phyloP scores from a whole-genome alignment of 192 early-diverging fungal species.

The Backusella macrospora region DNA sequence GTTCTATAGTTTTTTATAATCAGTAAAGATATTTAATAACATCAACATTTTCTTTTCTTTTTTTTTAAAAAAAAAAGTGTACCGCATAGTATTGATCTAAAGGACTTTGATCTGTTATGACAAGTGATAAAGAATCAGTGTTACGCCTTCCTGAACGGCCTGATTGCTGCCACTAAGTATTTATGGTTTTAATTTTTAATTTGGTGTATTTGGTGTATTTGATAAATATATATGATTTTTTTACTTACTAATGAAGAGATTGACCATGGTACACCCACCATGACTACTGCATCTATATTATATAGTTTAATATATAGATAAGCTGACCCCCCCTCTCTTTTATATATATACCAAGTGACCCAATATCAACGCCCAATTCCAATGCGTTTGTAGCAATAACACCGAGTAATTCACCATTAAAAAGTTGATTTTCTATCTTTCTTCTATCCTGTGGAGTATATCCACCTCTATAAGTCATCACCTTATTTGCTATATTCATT shows the following conservation, averaged over 20 bases:
- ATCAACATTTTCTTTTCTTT: not conserved
- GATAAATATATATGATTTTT: not conserved
- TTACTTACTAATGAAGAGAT: slow-evolving; percentile 38
- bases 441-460: slow-evolving; percentile 70
- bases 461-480: slow-evolving; percentile 79
- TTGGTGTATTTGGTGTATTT: not conserved
- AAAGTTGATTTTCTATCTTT: slow-evolving; percentile 69
- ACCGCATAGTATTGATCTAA: slow-evolving; percentile 60
- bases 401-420: slow-evolving; percentile 61
- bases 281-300: slow-evolving; percentile 67
- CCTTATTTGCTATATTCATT: slow-evolving; percentile 23
- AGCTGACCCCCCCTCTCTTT: not conserved
- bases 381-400: slow-evolving; percentile 81
- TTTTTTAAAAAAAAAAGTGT: not conserved
- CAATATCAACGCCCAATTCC: slow-evolving; percentile 85
- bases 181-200: not conserved
- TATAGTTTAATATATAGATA: not conserved
- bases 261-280: slow-evolving; percentile 71
- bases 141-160: slow-evolving; percentile 74
- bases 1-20: slow-evolving; percentile 23
- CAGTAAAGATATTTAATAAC: not conserved
- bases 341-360: slow-evolving; percentile 44
- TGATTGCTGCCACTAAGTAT: slow-evolving; percentile 68
- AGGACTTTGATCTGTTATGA: slow-evolving; percentile 55
- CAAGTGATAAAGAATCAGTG: slow-evolving; percentile 60